Evolutionary conservation across 177 flowering plant species (phyloP).

Genomic region (Telopea speciosissima): DNA sequence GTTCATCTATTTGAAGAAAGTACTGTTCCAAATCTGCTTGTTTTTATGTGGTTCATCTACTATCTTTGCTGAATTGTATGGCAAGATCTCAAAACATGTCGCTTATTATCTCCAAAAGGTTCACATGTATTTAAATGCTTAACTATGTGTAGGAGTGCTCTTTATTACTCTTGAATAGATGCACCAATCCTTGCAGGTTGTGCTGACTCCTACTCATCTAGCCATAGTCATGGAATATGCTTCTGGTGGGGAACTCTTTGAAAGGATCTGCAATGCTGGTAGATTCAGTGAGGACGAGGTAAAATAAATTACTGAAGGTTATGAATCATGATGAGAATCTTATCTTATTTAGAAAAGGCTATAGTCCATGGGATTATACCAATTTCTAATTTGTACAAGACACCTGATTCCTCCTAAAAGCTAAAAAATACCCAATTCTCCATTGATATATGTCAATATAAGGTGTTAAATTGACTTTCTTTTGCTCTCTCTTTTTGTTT

Average conservation of each 20-base stretch:
- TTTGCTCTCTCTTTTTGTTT: not conserved
- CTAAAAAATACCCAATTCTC: not conserved
- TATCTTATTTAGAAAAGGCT: not conserved
- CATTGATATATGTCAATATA: not conserved
- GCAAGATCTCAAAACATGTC: too few species aligned
- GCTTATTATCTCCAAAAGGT: too few species aligned
- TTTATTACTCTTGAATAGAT: not conserved
- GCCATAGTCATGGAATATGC: slow-evolving; percentile 71
- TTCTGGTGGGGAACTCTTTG: slow-evolving; percentile 64
- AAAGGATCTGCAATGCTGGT: slow-evolving; percentile 59
- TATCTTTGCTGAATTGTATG: not conserved
- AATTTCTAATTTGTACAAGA: not conserved
- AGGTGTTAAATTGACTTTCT: too few species aligned
- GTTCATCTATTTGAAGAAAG: too few species aligned
- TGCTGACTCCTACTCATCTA: slow-evolving; percentile 51
- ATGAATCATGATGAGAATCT: not conserved
- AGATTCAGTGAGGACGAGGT: slow-evolving; percentile 72
- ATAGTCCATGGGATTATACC: not conserved
- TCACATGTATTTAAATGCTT: too few species aligned
- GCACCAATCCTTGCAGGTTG: slow-evolving; percentile 28
- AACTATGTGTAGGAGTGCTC: not conserved
- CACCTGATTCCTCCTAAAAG: not conserved
- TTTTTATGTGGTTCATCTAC: not conserved
- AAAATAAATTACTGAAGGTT: not conserved
- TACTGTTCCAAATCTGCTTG: too few species aligned